These are phyloP conservation scores for Monotropa hypopitys DNA, from an alignment of 179 eudicot genomes.

Conservation along the genomic window DNA sequence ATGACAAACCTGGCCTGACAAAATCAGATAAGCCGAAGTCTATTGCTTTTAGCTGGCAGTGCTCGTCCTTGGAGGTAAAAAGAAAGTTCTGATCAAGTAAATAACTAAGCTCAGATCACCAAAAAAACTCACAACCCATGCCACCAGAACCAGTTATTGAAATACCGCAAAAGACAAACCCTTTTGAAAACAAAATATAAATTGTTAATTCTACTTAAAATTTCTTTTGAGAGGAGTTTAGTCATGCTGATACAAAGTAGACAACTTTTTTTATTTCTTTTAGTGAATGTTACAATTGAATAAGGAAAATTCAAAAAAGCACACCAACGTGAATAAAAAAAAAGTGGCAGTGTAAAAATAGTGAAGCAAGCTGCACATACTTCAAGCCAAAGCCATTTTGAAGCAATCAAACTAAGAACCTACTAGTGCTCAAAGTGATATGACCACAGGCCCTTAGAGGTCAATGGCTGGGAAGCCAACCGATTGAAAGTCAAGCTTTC, in stretches of 20 bases:
- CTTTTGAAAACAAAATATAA: slow-evolving; percentile 1
- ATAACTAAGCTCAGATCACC: slow-evolving; percentile 3
- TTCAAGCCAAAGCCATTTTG: not conserved
- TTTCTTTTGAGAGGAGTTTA: not conserved
- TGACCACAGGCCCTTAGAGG: not conserved
- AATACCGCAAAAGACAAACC: not conserved
- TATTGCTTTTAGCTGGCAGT: slow-evolving; percentile 64
- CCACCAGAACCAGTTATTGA: not conserved
- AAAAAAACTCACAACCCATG: not conserved
- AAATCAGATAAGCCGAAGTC: slow-evolving; percentile 96
- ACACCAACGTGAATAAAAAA: not conserved
- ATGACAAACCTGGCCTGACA: slow-evolving; percentile 68
- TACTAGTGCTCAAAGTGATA: not conserved
- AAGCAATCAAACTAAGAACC: not conserved
- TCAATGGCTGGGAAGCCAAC: too few relatives aligned
- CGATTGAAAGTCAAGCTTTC: not conserved
- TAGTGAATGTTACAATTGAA: too few relatives aligned
- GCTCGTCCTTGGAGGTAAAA: slow-evolving; percentile 61
- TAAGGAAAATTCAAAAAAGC: not conserved
- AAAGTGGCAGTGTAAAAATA: not conserved
- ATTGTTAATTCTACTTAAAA: not conserved
- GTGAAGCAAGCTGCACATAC: not conserved
- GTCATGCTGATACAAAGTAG: not conserved
- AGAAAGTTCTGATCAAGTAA: slow-evolving; percentile 59
- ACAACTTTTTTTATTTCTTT: too few relatives aligned